phyloP scores from a whole-genome alignment of 345 rosid species.

The Euphorbia lathyris region DNA sequence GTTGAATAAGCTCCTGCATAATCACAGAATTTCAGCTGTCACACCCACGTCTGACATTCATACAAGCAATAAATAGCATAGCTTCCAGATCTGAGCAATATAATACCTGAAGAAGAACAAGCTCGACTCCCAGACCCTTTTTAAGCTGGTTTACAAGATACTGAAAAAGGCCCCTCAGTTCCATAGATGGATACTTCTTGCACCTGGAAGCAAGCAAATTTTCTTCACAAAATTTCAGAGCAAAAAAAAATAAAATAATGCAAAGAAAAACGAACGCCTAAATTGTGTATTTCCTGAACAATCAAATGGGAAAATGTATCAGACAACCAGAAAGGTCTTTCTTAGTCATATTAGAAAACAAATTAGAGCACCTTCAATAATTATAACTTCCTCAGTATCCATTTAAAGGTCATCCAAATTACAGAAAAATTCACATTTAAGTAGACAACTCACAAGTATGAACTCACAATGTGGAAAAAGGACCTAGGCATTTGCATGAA shows the following conservation, averaged over 20 bases:
- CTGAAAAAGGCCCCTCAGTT: slow-evolving; percentile 95
- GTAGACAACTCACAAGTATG: background rate
- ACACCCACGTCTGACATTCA: slow-evolving; percentile 7
- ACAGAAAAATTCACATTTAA: background rate
- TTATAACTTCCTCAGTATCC: background rate
- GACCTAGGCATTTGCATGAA: background rate
- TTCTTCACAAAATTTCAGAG: slow-evolving; percentile 9
- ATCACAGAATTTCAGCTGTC: slow-evolving; percentile 27
- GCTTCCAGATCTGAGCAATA: slow-evolving; percentile 27
- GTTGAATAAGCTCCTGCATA: slow-evolving; percentile 88
- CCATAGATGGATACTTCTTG: slow-evolving; percentile 99
- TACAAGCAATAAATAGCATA: slow-evolving; percentile 13
- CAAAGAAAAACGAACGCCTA: background rate
- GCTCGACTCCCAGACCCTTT: slow-evolving; percentile 96
- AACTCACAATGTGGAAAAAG: background rate
- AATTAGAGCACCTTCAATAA: background rate
- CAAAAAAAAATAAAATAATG: background rate
- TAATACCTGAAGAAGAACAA: slow-evolving; percentile 86
- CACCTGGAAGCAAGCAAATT: slow-evolving; percentile 50
- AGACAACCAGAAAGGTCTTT: background rate
- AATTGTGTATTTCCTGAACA: background rate
- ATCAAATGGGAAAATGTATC: background rate
- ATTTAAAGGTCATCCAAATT: background rate
- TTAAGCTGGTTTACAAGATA: slow-evolving; percentile 94
- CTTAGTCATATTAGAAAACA: background rate